A percentile compares a stretch with the other conserved stretches of the same genome.
Evolutionary conservation across 139 green algal species (phyloP).

Genomic region (Edaphochlamys debaryana): DNA sequence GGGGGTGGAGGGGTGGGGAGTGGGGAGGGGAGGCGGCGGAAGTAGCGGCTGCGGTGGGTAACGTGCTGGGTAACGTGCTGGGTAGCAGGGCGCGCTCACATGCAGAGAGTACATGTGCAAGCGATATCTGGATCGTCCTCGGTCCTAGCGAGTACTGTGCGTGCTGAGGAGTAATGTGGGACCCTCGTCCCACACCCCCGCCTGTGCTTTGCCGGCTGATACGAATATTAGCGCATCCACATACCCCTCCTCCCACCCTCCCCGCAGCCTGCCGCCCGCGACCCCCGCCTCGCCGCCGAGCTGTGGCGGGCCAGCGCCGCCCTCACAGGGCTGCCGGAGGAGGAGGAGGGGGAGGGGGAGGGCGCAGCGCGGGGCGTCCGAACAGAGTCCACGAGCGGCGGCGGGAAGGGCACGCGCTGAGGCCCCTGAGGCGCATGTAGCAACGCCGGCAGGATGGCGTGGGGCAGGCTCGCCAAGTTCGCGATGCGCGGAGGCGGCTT

Average conservation of each 20-base stretch:
- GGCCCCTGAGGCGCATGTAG: no score
- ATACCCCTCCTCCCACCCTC: neutral
- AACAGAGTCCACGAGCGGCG: no score
- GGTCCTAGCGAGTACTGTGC: neutral
- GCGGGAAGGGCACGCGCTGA: no score
- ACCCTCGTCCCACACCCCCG: neutral
- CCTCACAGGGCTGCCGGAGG: neutral
- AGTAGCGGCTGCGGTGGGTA: neutral
- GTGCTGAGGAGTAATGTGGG: neutral
- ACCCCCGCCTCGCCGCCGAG: constrained; percentile 1
- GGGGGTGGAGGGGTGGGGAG: neutral
- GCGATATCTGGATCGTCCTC: neutral
- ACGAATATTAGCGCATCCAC: neutral
- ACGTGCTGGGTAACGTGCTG: neutral
- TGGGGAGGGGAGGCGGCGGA: neutral
- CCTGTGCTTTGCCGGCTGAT: no score
- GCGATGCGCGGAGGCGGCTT: no score
- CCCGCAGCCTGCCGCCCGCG: constrained; percentile 13
- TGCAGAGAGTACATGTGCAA: neutral
- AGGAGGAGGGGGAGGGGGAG: neutral
- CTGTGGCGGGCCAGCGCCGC: constrained; percentile 16
- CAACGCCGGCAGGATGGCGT: no score
- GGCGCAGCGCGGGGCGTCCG: no score
- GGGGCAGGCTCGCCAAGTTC: no score
- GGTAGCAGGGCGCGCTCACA: neutral